These are phyloP conservation scores for Yamagishiella unicocca DNA, from an alignment of 139 green algal genomes.

Conservation along the genomic window DNA sequence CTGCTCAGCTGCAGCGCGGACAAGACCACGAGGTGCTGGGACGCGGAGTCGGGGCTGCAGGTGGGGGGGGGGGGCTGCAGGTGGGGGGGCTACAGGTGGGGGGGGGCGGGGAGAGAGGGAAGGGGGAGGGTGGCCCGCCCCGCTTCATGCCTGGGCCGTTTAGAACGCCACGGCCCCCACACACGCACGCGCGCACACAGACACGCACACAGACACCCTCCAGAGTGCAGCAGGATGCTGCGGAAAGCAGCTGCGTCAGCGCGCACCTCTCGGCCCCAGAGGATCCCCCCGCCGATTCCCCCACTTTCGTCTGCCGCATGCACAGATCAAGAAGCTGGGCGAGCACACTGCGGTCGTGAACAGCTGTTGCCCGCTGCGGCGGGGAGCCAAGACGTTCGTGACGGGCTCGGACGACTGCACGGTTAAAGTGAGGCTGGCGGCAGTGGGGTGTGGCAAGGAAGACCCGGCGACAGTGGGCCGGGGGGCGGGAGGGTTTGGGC, in stretches of 20 bases:
- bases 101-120: background rate
- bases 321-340: constrained; percentile 87
- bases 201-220: too few relatives aligned
- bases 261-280: too few relatives aligned
- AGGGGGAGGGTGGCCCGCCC: background rate
- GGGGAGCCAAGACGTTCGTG: constrained; percentile 86
- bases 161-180: too few relatives aligned
- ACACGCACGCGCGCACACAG: too few relatives aligned
- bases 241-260: too few relatives aligned
- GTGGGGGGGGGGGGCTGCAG: background rate
- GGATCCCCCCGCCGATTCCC: background rate
- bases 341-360: constrained; percentile 97
- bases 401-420: constrained; percentile 91
- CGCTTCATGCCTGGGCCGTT: too few relatives aligned
- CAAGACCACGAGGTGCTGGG: constrained; percentile 87
- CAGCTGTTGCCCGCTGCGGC: constrained; percentile 76
- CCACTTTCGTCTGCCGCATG: background rate
- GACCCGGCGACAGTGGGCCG: background rate
- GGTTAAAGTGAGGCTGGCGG: constrained; percentile 22
- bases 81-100: constrained; percentile 66
- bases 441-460: background rate
- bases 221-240: too few relatives aligned
- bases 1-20: constrained; percentile 89
- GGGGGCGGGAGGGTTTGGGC: background rate
- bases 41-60: constrained; percentile 73